Evolutionary conservation across 495 filamentous ascomycete genomes (phyloP).

Genomic region (Antarctomyces pellizariae): DNA sequence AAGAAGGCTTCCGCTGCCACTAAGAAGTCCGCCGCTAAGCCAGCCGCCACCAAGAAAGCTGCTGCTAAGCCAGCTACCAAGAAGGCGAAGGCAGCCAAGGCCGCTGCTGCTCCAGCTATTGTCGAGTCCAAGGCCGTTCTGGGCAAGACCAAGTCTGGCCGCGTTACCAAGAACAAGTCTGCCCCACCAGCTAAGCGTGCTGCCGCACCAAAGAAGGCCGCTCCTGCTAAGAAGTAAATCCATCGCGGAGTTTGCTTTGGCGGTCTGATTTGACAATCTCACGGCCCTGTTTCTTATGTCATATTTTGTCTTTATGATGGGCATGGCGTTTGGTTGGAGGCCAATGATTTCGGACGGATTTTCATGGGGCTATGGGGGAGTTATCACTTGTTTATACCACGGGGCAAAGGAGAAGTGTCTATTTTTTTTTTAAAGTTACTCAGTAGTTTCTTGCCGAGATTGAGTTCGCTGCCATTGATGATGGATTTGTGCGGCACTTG

Average conservation of each 20-base stretch:
- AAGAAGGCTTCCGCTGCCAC: conserved; percentile 26
- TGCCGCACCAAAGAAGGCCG: conserved; percentile 25
- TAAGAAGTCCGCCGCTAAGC: conserved; percentile 23
- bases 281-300: conserved; percentile 6
- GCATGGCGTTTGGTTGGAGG: too few species aligned
- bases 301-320: too few species aligned
- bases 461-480: conserved; percentile 1
- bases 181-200: conserved; percentile 24
- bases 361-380: too few species aligned
- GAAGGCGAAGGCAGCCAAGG: conserved; percentile 70
- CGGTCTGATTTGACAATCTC: conserved; percentile 10
- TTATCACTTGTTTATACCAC: conserved; percentile 1
- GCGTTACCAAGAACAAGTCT: conserved; percentile 48
- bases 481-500: conserved; percentile 5
- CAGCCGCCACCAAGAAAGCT: conserved; percentile 18
- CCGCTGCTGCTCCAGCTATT: conserved; percentile 23
- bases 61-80: conserved; percentile 34
- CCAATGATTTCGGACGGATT: too few species aligned
- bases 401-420: conserved; percentile 3
- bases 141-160: conserved; percentile 60
- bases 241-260: conserved; percentile 12
- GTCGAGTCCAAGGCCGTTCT: conserved; percentile 41
- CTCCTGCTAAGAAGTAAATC: conserved; percentile 14
- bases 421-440: too few species aligned
- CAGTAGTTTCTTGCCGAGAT: too few species aligned